These are phyloP conservation scores for Magnaporthiopsis incrustans DNA, from an alignment of 2,329 filamentous ascomycete genomes.

Conservation along the genomic window DNA sequence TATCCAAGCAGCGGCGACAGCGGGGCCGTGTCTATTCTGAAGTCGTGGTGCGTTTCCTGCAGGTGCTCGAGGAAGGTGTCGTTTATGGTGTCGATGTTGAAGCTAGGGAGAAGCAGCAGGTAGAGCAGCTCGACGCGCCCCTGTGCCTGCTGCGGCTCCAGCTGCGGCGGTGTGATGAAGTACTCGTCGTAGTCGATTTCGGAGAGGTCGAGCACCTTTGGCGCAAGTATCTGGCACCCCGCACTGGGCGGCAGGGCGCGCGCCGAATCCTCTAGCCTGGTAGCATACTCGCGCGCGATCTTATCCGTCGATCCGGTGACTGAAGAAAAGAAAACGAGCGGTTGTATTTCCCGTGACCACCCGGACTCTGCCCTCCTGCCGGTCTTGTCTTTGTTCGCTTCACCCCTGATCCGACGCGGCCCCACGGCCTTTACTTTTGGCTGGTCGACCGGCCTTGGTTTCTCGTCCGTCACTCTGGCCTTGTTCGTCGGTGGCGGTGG, in stretches of 20 bases:
- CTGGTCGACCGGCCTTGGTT: conserved; percentile 11
- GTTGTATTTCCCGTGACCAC: conserved; percentile 45
- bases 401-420: conserved; percentile 38
- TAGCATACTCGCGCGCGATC: conserved; percentile 56
- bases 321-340: conserved; percentile 82
- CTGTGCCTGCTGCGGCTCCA: conserved; percentile 20
- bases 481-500: conserved; percentile 2
- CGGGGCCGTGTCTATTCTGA: conserved; percentile 86
- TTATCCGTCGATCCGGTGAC: conserved; percentile 77
- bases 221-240: conserved; percentile 37
- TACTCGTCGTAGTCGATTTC: conserved; percentile 90
- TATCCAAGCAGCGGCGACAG: conserved; percentile 73
- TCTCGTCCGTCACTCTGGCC: neutral
- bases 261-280: conserved; percentile 44
- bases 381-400: conserved; percentile 22
- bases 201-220: conserved; percentile 68
- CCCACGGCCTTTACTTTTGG: conserved; percentile 26
- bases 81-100: conserved; percentile 90
- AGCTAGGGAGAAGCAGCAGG: conserved; percentile 76
- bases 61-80: conserved; percentile 82
- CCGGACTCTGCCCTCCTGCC: conserved; percentile 21
- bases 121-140: conserved; percentile 61
- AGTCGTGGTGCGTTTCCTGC: conserved; percentile 90
- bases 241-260: conserved; percentile 33
- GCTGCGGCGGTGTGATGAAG: conserved; percentile 70